Conservation (phyloP, 2,329 filamentous ascomycete species). For the Beauveria pseudobassiana region DNA sequence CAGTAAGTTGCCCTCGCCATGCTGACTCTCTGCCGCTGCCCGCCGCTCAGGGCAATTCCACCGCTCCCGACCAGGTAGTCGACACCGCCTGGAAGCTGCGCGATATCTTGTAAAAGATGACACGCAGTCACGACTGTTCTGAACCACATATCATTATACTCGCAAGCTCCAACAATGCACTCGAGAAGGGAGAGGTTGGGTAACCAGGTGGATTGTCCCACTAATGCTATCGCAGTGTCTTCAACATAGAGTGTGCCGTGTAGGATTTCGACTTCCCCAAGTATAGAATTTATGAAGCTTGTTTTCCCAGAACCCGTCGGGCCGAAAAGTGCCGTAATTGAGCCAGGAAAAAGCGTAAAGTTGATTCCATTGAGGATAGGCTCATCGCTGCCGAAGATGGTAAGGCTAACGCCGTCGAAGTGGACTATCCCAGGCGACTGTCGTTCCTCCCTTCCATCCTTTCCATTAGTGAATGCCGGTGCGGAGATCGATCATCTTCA, state of each 20-base stretch:
- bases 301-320: constrained; percentile 1
- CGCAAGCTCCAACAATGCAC: neutral
- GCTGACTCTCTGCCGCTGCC: neutral
- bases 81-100: neutral
- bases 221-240: neutral
- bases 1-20: neutral
- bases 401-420: neutral
- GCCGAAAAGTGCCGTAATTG: neutral
- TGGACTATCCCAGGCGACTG: neutral
- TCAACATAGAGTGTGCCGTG: neutral
- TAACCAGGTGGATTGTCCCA: neutral
- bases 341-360: neutral
- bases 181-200: neutral
- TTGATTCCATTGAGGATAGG: neutral
- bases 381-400: neutral
- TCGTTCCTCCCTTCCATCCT: no score
- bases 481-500: neutral
- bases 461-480: neutral
- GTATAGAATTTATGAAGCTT: neutral
- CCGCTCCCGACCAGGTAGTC: neutral
- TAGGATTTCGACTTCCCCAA: neutral
- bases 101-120: neutral
- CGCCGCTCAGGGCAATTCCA: neutral
- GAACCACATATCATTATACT: neutral
- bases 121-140: neutral